phyloP scores from a whole-genome alignment of 2,329 filamentous ascomycete species.

The Botryosphaeria dothidea region DNA sequence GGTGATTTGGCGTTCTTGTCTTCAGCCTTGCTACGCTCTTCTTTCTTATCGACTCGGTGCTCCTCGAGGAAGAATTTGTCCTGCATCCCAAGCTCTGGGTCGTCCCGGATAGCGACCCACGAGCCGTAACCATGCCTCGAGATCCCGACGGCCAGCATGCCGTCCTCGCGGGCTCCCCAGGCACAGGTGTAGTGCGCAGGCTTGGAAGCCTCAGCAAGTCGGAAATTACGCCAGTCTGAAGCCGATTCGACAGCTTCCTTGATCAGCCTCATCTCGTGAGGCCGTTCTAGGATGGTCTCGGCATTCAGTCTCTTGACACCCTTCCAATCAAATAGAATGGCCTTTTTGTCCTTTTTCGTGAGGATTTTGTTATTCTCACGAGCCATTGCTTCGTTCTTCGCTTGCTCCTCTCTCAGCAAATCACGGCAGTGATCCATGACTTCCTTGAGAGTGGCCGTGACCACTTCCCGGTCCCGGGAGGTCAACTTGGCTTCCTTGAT shows the following conservation, averaged over 20 bases:
- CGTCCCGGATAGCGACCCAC: slow-evolving; percentile 92
- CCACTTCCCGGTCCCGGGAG: slow-evolving; percentile 78
- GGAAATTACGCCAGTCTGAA: slow-evolving; percentile 75
- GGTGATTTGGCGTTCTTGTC: slow-evolving; percentile 79
- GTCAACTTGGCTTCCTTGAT: slow-evolving; percentile 81
- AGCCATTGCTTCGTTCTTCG: slow-evolving; percentile 64
- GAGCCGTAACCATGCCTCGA: slow-evolving; percentile 92
- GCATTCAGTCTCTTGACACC: slow-evolving; percentile 95
- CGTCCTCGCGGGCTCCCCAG: slow-evolving; percentile 92
- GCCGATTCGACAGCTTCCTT: slow-evolving; percentile 67
- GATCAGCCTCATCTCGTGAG: slow-evolving; percentile 82
- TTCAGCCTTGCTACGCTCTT: slow-evolving; percentile 78
- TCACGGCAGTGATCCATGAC: slow-evolving; percentile 71
- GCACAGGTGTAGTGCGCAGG: slow-evolving; percentile 85
- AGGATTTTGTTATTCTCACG: slow-evolving; percentile 73
- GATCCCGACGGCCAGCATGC: slow-evolving; percentile 94
- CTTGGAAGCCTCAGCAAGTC: slow-evolving; percentile 88
- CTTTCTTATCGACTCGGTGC: slow-evolving; percentile 96
- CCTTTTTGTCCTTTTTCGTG: slow-evolving; percentile 97
- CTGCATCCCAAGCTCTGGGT: slow-evolving; percentile 77
- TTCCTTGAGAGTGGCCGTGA: slow-evolving; percentile 74
- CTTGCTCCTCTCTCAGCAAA: slow-evolving; percentile 73
- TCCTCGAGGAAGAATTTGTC: slow-evolving; percentile 98
- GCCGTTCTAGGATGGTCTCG: slow-evolving; percentile 89
- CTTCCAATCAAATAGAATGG: slow-evolving; percentile 90